A percentile compares a stretch with the other conserved stretches of the same genome.
Conservation (phyloP, 176 grass and related monocot genomes). For the Rhynchospora breviuscula region DNA sequence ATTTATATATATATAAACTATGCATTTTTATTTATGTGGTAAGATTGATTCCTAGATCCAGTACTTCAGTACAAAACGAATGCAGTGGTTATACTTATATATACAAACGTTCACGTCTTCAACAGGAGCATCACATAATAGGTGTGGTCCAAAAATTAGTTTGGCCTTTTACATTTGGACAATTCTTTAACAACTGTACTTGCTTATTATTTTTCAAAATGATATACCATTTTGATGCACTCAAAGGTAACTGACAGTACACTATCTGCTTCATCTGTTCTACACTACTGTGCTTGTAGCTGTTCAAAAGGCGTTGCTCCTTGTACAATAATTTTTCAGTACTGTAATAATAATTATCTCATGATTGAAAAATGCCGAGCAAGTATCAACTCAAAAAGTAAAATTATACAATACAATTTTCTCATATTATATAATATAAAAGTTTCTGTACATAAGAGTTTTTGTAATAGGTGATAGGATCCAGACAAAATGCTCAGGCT, state of each 20-base stretch:
- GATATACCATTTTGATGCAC: background rate
- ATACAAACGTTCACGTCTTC: background rate
- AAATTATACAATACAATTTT: background rate
- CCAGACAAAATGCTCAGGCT: background rate
- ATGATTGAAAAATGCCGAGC: constrained; percentile 15
- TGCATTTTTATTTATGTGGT: background rate
- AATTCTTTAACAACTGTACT: background rate
- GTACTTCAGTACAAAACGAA: constrained; percentile 2
- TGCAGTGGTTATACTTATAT: background rate
- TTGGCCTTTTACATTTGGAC: constrained; percentile 9
- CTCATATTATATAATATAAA: background rate
- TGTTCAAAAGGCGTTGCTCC: background rate
- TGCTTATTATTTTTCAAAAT: background rate
- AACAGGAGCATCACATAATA: background rate
- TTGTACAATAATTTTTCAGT: background rate
- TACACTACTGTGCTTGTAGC: background rate
- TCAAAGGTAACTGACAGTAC: background rate
- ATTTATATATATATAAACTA: background rate
- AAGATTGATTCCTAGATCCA: constrained; percentile 9
- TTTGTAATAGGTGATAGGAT: background rate
- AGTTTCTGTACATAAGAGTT: background rate
- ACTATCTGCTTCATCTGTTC: background rate
- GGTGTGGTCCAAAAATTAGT: constrained; percentile 14
- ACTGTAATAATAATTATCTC: background rate
- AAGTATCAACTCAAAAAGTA: constrained; percentile 1